phyloP scores from a whole-genome alignment of 495 filamentous ascomycete genomes.

The Aspergillus indologenus region DNA sequence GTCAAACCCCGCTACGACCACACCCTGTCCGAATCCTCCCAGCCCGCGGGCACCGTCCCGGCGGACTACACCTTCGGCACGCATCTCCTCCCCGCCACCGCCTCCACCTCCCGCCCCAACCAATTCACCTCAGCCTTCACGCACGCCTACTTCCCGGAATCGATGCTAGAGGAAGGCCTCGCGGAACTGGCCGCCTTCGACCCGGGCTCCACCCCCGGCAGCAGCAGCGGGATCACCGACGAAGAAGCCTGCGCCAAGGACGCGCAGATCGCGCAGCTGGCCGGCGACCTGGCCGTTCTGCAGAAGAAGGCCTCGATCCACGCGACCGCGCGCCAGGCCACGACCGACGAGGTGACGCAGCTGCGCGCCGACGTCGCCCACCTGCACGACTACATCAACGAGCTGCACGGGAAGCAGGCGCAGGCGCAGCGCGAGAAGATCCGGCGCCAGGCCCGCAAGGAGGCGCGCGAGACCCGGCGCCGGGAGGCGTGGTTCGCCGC shows the following conservation, averaged over 20 bases:
- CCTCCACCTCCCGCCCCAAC: conserved; percentile 9
- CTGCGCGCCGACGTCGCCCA: conserved; percentile 37
- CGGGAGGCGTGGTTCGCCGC: conserved; percentile 47
- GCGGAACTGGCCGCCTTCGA: conserved; percentile 46
- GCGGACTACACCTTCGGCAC: conserved; percentile 65
- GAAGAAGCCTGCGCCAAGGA: conserved; percentile 26
- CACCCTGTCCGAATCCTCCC: conserved; percentile 37
- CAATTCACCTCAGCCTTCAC: conserved; percentile 50
- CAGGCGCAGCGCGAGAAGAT: conserved; percentile 34
- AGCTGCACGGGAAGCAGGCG: conserved; percentile 42
- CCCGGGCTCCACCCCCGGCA: conserved; percentile 21
- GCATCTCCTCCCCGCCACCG: conserved; percentile 48
- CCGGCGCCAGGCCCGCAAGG: conserved; percentile 39
- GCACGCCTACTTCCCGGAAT: conserved; percentile 50
- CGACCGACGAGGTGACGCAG: conserved; percentile 37
- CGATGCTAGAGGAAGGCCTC: conserved; percentile 54
- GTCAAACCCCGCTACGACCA: conserved; percentile 66
- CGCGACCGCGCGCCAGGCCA: conserved; percentile 37
- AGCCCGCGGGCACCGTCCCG: conserved; percentile 52
- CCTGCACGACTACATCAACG: conserved; percentile 42
- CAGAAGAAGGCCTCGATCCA: conserved; percentile 40
- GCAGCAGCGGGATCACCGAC: conserved; percentile 14
- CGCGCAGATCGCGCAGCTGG: conserved; percentile 32
- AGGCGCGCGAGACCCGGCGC: conserved; percentile 36
- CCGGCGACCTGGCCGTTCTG: conserved; percentile 35